Evolutionary conservation across 331 rosid species (phyloP), one percentile per base, ranked within the genome.

Genomic region (Quercus lobata): DNA sequence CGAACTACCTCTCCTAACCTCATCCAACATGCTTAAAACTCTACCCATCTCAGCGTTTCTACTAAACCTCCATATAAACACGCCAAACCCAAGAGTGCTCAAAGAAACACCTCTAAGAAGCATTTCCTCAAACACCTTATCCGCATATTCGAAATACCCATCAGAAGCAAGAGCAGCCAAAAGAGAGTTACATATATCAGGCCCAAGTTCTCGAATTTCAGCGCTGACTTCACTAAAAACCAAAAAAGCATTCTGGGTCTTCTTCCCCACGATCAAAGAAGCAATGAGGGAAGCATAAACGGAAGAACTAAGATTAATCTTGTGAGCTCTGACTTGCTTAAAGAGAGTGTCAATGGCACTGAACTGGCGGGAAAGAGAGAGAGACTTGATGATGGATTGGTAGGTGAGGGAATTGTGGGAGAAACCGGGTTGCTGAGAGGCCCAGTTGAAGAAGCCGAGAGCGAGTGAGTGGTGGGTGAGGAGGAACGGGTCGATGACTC

Each of bases 381-480:
- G 97, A 2, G 97, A 87, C 76, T 89, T 91, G 83, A 95, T 89
- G 71, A 95, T 72, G 17, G 98, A 91, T 29, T 88, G 85, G 79
- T 85, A 95, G 76, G 97, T 82, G 29, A 60, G 10, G 6, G 93
- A 72, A 14, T 86, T 83, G 88, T 95, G 99, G 14, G 79, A 15
- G 81, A 91, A 95, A 9, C 88, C 84, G 2, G 98, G 99, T 54
- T 90, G 97, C 77, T 95, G 97, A 57, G 99, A 88, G 74, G 92
- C 96, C 97, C 99, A 95, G 75, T 90, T 85, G 92, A 95, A 95
- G 91, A 95, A 93, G 41, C 99, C 97, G 22, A 95, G 87, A 17
- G 99, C 92, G 49, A 95, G 97, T 0, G 94, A 90, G 66, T 89
- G 92, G 86, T 95, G 98, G 49, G 30, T 9, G 57, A 93, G 90